Base-by-base conservation (phyloP, 2,329 filamentous ascomycete genomes). In the Ophiocordyceps camponoti-rufipedis region DNA sequence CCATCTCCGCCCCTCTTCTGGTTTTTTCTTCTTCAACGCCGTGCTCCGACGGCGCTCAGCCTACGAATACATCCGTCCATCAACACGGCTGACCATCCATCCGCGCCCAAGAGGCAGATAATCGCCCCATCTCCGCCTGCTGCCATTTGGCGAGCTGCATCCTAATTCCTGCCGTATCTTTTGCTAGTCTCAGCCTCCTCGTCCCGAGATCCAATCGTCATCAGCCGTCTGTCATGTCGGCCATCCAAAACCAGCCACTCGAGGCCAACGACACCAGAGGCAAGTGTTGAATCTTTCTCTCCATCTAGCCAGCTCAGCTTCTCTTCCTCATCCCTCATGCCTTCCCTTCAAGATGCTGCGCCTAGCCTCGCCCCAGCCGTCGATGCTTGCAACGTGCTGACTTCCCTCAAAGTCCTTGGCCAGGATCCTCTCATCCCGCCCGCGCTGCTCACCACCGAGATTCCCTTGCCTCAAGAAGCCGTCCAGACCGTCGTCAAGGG, bases 391-490 rank as follows among this genome's bases (percentile, higher is more conserved):
- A 10, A 39, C 10, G 35, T 16, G 35, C n/a, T 39, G 35, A 39
- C 35, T 10, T 39, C 39, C 11, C 28, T 12, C 19, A 18, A 48
- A 95, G 89, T 95, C 65, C 71, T 93, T 60, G 87, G 87, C 54
- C 89, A 95, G 72, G 88, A 95, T 65, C 86, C 89, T 58, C 71
- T 96, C 59, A 91, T 94, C 61, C 82, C 85, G 43, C 89, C 89
- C 41, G 81, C 84, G 54, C 77, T 94, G 54, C 82, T 96, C 57
- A 78, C 85, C 61, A 78, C 80, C 50, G 88, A 96, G 66, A 80
- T 95, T 55, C 85, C 87, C 59, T 75, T 79, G 62, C 70, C 76
- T 58, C 61, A 71, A 55, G 55, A 66, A 48, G 78, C 80, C 46
- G 68, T 80, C 49, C 63, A 78, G 54, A 83, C 82, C 6, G 80